Evolutionary conservation across 441 rosid species (phyloP).

Genomic region (Euphorbia schlechtendalii): DNA sequence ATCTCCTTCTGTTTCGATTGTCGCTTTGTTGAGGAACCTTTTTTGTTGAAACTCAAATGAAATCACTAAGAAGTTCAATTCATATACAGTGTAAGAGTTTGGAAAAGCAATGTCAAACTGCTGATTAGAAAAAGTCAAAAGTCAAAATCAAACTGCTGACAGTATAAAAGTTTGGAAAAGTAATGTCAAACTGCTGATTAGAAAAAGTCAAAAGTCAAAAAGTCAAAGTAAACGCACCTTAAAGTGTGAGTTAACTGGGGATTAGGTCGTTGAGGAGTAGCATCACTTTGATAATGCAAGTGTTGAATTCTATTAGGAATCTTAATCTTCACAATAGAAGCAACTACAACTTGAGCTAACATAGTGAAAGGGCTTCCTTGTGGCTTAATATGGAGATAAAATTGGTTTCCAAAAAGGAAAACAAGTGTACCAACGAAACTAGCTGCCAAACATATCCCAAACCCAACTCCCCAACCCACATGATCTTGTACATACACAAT

Average conservation of each 20-base stretch:
- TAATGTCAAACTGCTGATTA: too few relatives aligned
- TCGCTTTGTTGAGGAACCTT: constrained; percentile 34
- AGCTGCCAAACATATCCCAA: constrained; percentile 23
- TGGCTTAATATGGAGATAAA: constrained; percentile 33
- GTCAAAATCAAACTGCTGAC: too few relatives aligned
- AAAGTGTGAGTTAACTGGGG: background rate
- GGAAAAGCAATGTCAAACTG: too few relatives aligned
- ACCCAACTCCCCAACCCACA: constrained; percentile 44
- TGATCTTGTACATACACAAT: constrained; percentile 39
- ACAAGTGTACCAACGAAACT: constrained; percentile 27
- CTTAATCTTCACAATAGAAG: constrained; percentile 7
- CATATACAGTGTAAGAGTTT: too few relatives aligned
- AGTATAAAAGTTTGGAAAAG: too few relatives aligned
- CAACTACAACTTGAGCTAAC: constrained; percentile 39
- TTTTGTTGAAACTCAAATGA: background rate
- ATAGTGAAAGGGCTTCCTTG: constrained; percentile 39
- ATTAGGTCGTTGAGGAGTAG: background rate
- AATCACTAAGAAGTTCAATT: too few relatives aligned
- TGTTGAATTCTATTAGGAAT: background rate
- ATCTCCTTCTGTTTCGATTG: constrained; percentile 22
- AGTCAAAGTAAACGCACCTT: background rate
- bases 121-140: too few relatives aligned
- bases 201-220: too few relatives aligned
- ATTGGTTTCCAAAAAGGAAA: constrained; percentile 29
- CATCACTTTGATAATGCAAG: too few relatives aligned